Evolutionary conservation across 768 basidiomycete genomes (phyloP), one percentile per base, ranked within the genome.

Genomic region (Tulasnella sp.): DNA sequence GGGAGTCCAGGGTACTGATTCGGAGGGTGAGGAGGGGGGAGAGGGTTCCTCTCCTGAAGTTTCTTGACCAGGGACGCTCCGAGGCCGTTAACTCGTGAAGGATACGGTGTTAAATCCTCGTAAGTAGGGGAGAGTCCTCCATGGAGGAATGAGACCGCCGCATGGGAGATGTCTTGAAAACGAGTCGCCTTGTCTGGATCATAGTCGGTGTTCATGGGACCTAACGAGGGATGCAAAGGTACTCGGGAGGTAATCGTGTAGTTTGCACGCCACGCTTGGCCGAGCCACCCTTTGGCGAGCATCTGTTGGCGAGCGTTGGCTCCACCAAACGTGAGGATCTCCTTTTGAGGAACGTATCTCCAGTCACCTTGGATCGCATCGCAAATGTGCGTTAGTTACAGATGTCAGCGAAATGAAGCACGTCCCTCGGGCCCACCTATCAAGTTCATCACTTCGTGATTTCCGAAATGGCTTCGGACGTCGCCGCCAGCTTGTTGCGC

Each of bases 371-470:
- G n/a, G n/a, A n/a, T n/a, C 77, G 35, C 12, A 64, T 70, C 65
- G 69, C 62, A 47, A 62, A 32, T n/a, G 22, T n/a, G 22, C 34
- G 14, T 66, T 36, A 35, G n/a, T 65, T 16, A 64, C 34, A 59
- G n/a, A n/a, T n/a, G n/a, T n/a, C n/a, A 68, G 74, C 67, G 40
- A 29, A 41, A 19, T 12, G 16, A 16, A 52, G 22, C 1, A n/a
- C 37, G 4, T 65, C 34, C 32, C 9, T 8, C 32, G 41, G 19
- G 74, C 80, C 26, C 75, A 89, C 90, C 90, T 73, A 93, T 89
- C 16, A 86, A 88, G 75, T 95, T 95, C 94, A 98, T 97, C 84
- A 90, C 89, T 79, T 98, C 97, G 76, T 99, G 97, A 79, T 99
- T 99, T 32, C 97, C 97, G 39, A 98, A 82, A 70, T 92, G 85